Percentiles rank a stretch among this genome's conserved stretches.
Evolutionary conservation across 2,329 filamentous ascomycete genomes (phyloP).

Genomic region (Nothophoma quercina): DNA sequence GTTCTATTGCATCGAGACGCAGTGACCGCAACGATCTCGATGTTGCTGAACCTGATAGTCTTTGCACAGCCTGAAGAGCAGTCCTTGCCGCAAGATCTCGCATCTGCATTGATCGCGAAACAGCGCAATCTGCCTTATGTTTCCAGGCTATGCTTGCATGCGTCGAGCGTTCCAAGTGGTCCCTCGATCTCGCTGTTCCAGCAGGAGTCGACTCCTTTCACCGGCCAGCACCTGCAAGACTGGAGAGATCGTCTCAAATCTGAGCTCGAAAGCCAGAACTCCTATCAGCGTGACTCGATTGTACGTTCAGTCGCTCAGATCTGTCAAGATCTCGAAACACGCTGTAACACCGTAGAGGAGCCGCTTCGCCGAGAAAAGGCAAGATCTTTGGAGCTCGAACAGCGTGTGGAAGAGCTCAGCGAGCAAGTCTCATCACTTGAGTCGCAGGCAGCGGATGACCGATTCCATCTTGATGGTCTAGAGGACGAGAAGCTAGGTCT

Average conservation of each 20-base stretch:
- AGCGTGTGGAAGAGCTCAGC: conserved; percentile 41
- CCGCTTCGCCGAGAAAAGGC: conserved; percentile 59
- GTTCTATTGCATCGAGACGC: conserved; percentile 24
- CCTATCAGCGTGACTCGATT: conserved; percentile 56
- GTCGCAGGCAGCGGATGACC: conserved; percentile 32
- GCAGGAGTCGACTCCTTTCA: conserved; percentile 49
- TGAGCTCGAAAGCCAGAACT: conserved; percentile 50
- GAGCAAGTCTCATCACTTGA: conserved; percentile 47
- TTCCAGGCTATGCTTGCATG: conserved; percentile 29
- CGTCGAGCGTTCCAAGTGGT: not conserved
- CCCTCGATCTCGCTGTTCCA: conserved; percentile 44
- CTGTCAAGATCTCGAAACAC: conserved; percentile 63
- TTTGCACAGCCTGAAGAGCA: conserved; percentile 23
- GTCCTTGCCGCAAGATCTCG: conserved; percentile 26
- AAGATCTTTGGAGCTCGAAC: conserved; percentile 44
- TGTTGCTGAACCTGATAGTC: conserved; percentile 38
- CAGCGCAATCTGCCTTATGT: conserved; percentile 30
- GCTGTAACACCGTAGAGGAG: conserved; percentile 63
- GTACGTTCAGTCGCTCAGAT: conserved; percentile 60
- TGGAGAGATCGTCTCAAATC: conserved; percentile 59
- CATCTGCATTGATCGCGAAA: conserved; percentile 35
- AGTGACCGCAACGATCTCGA: conserved; percentile 33
- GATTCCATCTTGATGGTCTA: conserved; percentile 44
- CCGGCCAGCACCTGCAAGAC: conserved; percentile 47
- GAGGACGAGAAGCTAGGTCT: conserved; percentile 51